phyloP scores from a whole-genome alignment of 2,329 filamentous ascomycete genomes.

The Calonectria montana region DNA sequence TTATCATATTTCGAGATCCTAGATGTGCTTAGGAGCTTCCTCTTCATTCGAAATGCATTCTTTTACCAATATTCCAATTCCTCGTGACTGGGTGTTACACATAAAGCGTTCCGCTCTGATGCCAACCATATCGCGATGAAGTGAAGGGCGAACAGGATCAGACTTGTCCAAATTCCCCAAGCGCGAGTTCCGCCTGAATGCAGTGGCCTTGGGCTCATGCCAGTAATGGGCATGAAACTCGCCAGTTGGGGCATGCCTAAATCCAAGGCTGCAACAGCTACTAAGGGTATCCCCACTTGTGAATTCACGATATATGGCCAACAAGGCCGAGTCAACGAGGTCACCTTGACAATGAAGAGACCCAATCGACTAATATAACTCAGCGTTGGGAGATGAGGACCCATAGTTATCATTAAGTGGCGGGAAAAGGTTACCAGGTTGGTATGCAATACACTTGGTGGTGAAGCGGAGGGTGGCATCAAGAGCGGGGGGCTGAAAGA shows the following conservation, averaged over 20 bases:
- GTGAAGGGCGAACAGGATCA: constrained; percentile 48
- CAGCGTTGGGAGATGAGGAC: constrained; percentile 44
- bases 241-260: constrained; percentile 54
- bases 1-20: neutral
- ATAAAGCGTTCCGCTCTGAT: constrained; percentile 48
- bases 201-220: constrained; percentile 28
- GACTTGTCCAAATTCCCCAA: constrained; percentile 46
- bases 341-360: constrained; percentile 77
- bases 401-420: constrained; percentile 35
- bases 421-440: constrained; percentile 51
- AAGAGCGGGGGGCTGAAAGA: constrained; percentile 56
- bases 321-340: constrained; percentile 74
- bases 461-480: constrained; percentile 60
- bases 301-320: constrained; percentile 76
- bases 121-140: constrained; percentile 50
- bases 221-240: constrained; percentile 18
- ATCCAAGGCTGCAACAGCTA: constrained; percentile 77
- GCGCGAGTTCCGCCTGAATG: constrained; percentile 32
- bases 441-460: constrained; percentile 48
- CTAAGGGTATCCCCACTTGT: constrained; percentile 73
- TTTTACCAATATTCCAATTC: constrained; percentile 46
- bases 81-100: constrained; percentile 40
- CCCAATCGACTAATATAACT: constrained; percentile 60
- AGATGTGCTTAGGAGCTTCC: neutral
- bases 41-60: neutral